A percentile compares a stretch with the other conserved stretches of the same genome.
These are phyloP conservation scores for Prunus mongolica DNA, from an alignment of 306 rosid species.

Conservation along the genomic window DNA sequence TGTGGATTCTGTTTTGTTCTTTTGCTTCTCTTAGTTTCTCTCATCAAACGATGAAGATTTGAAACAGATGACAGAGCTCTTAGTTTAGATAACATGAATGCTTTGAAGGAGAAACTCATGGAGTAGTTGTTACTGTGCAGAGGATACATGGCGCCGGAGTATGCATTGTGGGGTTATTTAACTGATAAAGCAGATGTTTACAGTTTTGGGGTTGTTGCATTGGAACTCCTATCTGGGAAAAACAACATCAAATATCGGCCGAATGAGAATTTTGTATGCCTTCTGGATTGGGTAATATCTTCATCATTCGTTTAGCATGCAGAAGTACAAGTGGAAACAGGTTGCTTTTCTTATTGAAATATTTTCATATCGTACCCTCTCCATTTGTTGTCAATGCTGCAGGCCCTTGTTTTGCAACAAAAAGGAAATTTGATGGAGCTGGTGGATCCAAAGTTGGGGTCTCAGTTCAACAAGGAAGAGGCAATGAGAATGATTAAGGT, in stretches of 20 bases:
- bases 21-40: background rate
- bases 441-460: constrained; percentile 53
- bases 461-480: constrained; percentile 37
- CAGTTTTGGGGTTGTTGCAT: constrained; percentile 55
- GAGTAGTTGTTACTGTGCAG: constrained; percentile 29
- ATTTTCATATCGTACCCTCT: background rate
- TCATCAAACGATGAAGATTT: background rate
- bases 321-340: background rate
- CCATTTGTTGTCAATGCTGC: constrained; percentile 11
- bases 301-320: background rate
- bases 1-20: background rate
- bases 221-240: constrained; percentile 51
- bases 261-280: constrained; percentile 53
- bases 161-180: constrained; percentile 60
- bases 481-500: constrained; percentile 37
- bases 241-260: constrained; percentile 41
- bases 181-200: constrained; percentile 62
- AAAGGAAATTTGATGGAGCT: constrained; percentile 32
- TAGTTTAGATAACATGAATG: background rate
- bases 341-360: background rate
- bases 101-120: background rate
- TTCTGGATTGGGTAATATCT: constrained; percentile 51
- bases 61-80: background rate
- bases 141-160: constrained; percentile 72
- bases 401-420: constrained; percentile 29